These are phyloP conservation scores for Entelexis paramagnoliae DNA, from an alignment of 1,139 yeast genomes.

Conservation along the genomic window DNA sequence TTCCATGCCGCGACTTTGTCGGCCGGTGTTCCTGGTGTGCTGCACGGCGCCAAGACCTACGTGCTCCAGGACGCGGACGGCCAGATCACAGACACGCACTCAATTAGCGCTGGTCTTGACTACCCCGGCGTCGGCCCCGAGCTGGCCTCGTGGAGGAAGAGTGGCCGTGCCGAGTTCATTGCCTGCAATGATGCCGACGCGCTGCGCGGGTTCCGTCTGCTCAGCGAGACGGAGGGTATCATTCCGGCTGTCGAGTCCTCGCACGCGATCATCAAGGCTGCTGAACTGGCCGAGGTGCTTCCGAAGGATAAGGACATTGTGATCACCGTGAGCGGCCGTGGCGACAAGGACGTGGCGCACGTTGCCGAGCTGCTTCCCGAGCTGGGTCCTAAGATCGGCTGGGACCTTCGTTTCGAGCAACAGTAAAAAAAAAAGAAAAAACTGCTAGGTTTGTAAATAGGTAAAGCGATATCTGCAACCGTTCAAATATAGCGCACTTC, in stretches of 20 bases:
- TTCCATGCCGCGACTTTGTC: conserved; percentile 89
- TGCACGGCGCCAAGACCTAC: conserved; percentile 94
- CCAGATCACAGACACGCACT: conserved; percentile 94
- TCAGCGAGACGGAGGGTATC: conserved; percentile 92
- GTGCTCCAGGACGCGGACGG: conserved; percentile 88
- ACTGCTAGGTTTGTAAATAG: neutral
- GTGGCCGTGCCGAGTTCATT: conserved; percentile 80
- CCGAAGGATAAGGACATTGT: conserved; percentile 68
- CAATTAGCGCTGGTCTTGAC: conserved; percentile 96
- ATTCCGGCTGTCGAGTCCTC: conserved; percentile 97
- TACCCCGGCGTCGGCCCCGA: conserved; percentile 99
- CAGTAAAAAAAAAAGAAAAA: neutral
- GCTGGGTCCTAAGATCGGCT: conserved; percentile 80
- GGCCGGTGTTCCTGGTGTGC: conserved; percentile 90
- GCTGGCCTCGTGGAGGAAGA: conserved; percentile 86
- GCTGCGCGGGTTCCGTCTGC: conserved; percentile 71
- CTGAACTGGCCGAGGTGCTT: conserved; percentile 79
- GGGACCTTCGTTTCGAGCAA: conserved; percentile 84
- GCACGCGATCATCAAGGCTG: conserved; percentile 88
- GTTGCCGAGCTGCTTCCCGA: conserved; percentile 89
- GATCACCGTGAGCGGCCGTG: conserved; percentile 92
- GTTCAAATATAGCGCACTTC: too few relatives aligned
- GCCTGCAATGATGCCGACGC: conserved; percentile 96
- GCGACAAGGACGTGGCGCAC: conserved; percentile 97
- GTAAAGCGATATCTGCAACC: too few relatives aligned